Evolutionary conservation across 495 filamentous ascomycete species (phyloP).

Genomic region (Neurospora discreta): DNA sequence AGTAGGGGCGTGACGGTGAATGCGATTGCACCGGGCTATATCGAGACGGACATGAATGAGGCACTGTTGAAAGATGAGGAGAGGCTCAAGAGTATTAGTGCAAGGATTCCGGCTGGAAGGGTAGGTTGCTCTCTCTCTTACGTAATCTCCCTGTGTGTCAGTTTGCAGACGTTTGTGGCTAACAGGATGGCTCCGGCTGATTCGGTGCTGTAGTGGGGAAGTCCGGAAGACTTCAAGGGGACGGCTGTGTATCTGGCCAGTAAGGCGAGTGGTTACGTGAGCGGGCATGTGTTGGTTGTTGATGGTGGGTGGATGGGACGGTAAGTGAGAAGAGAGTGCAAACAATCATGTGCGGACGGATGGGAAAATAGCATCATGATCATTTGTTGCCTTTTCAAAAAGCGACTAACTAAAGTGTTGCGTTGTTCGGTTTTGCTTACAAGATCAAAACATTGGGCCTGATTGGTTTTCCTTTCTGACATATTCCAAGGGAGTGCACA

Average conservation of each 20-base stretch:
- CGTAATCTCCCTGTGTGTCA: too few relatives aligned
- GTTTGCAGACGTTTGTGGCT: background rate
- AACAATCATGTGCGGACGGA: background rate
- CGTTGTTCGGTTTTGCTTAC: background rate
- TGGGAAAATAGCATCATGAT: background rate
- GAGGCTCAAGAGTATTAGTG: conserved; percentile 62
- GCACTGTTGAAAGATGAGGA: conserved; percentile 64
- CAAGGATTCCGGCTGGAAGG: conserved; percentile 71
- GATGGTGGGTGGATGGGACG: conserved; percentile 94
- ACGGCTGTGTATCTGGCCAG: conserved; percentile 68
- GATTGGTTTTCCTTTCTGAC: background rate
- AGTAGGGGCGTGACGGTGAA: conserved; percentile 60
- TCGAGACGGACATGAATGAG: conserved; percentile 86
- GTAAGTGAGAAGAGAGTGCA: conserved; percentile 26
- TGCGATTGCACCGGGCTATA: conserved; percentile 69
- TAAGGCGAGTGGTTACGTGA: conserved; percentile 67
- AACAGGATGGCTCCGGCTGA: background rate
- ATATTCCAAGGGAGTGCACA: background rate
- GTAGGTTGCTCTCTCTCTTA: conserved; percentile 1
- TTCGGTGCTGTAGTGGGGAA: conserved; percentile 49
- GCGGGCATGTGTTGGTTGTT: conserved; percentile 67
- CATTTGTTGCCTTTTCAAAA: background rate
- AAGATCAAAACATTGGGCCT: background rate
- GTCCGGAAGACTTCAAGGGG: conserved; percentile 83
- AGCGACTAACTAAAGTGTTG: background rate